Percentiles rank a stretch among this genome's conserved stretches.
These are phyloP conservation scores for Pythium plurisporium DNA, from an alignment of 352 stramenopile species.

Conservation along the genomic window DNA sequence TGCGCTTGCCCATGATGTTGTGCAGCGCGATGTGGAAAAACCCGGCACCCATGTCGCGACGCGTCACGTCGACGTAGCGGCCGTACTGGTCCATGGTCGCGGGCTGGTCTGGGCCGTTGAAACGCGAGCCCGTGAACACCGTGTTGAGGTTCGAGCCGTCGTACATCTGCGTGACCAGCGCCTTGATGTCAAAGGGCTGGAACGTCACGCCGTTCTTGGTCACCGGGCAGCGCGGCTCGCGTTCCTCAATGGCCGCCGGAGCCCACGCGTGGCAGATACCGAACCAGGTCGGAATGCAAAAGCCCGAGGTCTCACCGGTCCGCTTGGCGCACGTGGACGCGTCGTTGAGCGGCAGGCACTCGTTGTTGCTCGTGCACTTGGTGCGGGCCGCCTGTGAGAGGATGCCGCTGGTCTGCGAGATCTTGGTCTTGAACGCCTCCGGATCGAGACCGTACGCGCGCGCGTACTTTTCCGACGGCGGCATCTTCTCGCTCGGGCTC, in stretches of 20 bases:
- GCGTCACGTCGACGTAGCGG: conserved; percentile 30
- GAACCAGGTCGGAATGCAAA: conserved; percentile 2
- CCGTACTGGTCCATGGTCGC: conserved; percentile 59
- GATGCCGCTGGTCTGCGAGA: conserved; percentile 10
- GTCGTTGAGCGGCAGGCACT: not conserved
- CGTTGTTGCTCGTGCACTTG: not conserved
- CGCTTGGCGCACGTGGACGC: not conserved
- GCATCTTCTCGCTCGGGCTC: conserved; percentile 2
- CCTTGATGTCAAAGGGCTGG: conserved; percentile 23
- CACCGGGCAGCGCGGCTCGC: conserved; percentile 5
- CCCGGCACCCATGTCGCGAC: conserved; percentile 44
- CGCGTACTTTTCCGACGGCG: conserved; percentile 6
- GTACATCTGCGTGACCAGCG: conserved; percentile 18
- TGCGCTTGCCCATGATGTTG: conserved; percentile 44
- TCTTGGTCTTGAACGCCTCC: conserved; percentile 23
- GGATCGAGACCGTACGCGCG: too few species aligned
- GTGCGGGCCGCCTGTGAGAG: not conserved
- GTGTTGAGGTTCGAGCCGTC: conserved; percentile 23
- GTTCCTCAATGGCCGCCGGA: conserved; percentile 1
- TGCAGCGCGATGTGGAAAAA: conserved; percentile 18
- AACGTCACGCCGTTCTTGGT: conserved; percentile 35
- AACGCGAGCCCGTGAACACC: conserved; percentile 41
- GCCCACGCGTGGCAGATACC: conserved; percentile 16
- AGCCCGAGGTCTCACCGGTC: not conserved
- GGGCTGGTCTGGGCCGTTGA: conserved; percentile 17